A percentile compares a stretch with the other conserved stretches of the same genome.
phyloP scores from a whole-genome alignment of 148 eudicot genomes.

The Rhododendron simsii region DNA sequence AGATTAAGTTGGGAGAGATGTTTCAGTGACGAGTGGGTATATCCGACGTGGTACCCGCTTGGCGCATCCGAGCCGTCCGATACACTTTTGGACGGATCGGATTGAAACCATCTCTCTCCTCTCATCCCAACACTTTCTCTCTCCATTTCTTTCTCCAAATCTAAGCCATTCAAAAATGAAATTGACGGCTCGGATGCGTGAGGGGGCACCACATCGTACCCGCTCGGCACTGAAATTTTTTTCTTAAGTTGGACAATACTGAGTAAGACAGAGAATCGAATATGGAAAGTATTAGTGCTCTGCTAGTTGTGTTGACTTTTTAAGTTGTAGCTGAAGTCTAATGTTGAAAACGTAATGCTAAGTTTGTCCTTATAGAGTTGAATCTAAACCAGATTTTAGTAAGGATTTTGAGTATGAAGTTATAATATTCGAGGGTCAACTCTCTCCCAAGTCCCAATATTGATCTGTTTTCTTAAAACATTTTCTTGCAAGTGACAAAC shows the following conservation, averaged over 20 bases:
- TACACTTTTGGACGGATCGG: too few species aligned
- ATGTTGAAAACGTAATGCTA: neutral
- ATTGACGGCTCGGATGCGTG: too few species aligned
- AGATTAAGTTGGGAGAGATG: neutral
- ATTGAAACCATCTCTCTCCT: too few species aligned
- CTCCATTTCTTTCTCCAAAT: too few species aligned
- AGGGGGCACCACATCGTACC: too few species aligned
- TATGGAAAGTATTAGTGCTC: neutral
- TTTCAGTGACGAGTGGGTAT: too few species aligned
- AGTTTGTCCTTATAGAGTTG: neutral
- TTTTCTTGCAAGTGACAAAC: neutral
- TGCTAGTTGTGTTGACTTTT: neutral
- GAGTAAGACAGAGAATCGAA: neutral
- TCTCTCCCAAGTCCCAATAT: neutral
- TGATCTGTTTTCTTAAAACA: neutral
- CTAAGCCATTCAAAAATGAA: too few species aligned
- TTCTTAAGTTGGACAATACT: neutral
- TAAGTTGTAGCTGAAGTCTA: neutral
- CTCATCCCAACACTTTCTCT: too few species aligned
- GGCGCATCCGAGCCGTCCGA: too few species aligned
- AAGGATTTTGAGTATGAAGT: neutral
- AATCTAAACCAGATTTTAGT: neutral
- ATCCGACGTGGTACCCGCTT: too few species aligned
- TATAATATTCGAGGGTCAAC: neutral
- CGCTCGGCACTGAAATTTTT: too few species aligned